These are phyloP conservation scores for Kingdonia uniflora DNA, from an alignment of 164 flowering plant genomes.

Conservation along the genomic window DNA sequence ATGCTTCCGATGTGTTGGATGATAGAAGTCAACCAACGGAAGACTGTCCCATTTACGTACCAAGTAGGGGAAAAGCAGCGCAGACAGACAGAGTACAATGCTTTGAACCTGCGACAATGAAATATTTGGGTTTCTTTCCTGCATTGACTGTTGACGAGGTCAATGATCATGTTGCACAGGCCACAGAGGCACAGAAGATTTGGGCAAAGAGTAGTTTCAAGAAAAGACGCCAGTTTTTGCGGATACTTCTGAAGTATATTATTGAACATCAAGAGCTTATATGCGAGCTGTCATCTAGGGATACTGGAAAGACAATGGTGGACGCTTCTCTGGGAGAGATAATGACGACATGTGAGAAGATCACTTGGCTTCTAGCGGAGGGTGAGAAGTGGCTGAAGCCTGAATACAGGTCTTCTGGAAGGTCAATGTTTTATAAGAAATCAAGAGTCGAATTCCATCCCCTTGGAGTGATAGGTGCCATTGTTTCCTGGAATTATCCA, in stretches of 20 bases:
- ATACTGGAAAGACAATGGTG: constrained; percentile 97
- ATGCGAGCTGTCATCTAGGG: constrained; percentile 97
- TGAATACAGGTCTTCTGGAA: constrained; percentile 83
- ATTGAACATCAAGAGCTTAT: constrained; percentile 93
- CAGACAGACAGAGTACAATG: constrained; percentile 82
- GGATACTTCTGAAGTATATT: constrained; percentile 88
- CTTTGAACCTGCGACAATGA: constrained; percentile 99
- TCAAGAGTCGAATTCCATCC: constrained; percentile 91
- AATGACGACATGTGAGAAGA: constrained; percentile 98
- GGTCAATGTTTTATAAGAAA: constrained; percentile 88
- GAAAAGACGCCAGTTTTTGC: constrained; percentile 84
- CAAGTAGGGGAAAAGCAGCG: constrained; percentile 63
- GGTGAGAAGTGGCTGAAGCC: constrained; percentile 97
- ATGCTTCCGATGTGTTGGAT: constrained; percentile 86
- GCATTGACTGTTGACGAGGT: constrained; percentile 80
- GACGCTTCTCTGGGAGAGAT: constrained; percentile 98
- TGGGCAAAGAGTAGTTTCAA: constrained; percentile 93
- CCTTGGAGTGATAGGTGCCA: constrained; percentile 93
- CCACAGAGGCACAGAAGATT: constrained; percentile 75
- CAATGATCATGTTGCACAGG: constrained; percentile 41
- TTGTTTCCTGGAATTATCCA: constrained; percentile 98
- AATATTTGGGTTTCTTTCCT: constrained; percentile 76
- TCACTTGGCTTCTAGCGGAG: constrained; percentile 93
- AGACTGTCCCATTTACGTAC: constrained; percentile 83
- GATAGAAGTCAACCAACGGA: constrained; percentile 72